Conservation (phyloP, 441 rosid species). For the Metrosideros polymorpha region DNA sequence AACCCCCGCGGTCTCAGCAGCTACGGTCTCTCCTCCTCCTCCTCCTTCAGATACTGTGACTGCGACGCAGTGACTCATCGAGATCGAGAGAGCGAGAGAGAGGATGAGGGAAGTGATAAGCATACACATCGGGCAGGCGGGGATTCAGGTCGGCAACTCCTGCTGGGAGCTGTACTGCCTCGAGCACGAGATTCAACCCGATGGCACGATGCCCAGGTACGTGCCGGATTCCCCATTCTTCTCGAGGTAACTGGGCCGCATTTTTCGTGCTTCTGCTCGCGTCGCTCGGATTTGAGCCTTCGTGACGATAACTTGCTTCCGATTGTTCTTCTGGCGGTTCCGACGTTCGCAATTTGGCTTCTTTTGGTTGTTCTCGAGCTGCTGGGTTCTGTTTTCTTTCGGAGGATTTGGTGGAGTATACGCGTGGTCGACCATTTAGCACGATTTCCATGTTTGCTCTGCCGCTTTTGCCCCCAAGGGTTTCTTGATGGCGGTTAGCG, state of each 20-base stretch:
- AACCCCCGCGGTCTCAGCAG: neutral
- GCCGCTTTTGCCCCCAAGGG: neutral
- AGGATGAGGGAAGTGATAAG: conserved; percentile 70
- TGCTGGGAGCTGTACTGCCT: conserved; percentile 78
- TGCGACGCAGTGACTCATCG: neutral
- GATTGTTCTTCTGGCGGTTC: neutral
- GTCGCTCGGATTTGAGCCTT: neutral
- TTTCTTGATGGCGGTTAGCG: neutral
- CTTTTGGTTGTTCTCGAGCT: neutral
- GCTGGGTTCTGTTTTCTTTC: neutral
- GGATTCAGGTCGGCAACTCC: conserved; percentile 75
- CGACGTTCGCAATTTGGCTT: neutral
- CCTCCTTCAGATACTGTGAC: neutral
- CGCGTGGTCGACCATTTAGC: neutral
- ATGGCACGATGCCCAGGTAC: conserved; percentile 72
- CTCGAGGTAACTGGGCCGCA: neutral
- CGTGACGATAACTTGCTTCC: neutral
- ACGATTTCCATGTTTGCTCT: neutral
- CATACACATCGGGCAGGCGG: conserved; percentile 74
- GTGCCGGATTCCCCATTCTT: neutral
- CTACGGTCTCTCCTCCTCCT: neutral
- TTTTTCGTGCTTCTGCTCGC: neutral
- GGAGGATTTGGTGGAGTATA: neutral
- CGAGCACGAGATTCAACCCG: conserved; percentile 73
- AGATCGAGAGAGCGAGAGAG: neutral